Base-by-base conservation (phyloP, 306 rosid genomes). In the Quercus cerris region DNA sequence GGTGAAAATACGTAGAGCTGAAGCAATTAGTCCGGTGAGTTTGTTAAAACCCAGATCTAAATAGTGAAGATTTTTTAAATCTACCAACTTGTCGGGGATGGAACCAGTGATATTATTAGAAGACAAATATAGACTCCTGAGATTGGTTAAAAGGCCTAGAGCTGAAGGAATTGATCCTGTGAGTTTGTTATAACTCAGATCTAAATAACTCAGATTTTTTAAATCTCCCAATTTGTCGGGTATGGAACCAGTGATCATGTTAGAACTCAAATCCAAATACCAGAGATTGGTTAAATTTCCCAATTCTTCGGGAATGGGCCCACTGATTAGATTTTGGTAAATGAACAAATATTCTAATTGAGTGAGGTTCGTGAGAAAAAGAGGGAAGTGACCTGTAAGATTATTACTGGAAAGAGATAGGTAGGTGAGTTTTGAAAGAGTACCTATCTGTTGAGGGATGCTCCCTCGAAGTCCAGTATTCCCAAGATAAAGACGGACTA, bases 51-150 rank as follows among this genome's bases (percentile, higher is more conserved):
- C 3, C 62, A 56, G 12, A 49, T 3, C 0, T 23, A 19, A 64
- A 6, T 1, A 3, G 5, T 6, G 3, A 5, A 3, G 49, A 22
- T 35, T 35, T 35, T 5, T 35, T 35, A 6, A 35, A 35, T 35
- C 41, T 35, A 8, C 41, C 41, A 35, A 6, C 1, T 5, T 35
- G 41, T 35, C 41, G 8, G 41, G 41, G 0, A 75, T 61, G 71
- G 3, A 23, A 17, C 59, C 71, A 14, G 1, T 17, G 18, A 77
- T 67, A 15, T 67, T 54, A 19, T 75, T 81, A 10, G 15, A 3
- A 23, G 1, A 0, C 4, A 1, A 1, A 1, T 0, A 0, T 4
- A 81, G 20, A 9, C 0, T 0, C 1, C 0, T 17, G 23, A 66
- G 33, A 25, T 0, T 49, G 41, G 23, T 17, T n/a, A 57, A 17